phyloP scores from a whole-genome alignment of 108 stramenopile species.

The Fistulifera pelliculosa region DNA sequence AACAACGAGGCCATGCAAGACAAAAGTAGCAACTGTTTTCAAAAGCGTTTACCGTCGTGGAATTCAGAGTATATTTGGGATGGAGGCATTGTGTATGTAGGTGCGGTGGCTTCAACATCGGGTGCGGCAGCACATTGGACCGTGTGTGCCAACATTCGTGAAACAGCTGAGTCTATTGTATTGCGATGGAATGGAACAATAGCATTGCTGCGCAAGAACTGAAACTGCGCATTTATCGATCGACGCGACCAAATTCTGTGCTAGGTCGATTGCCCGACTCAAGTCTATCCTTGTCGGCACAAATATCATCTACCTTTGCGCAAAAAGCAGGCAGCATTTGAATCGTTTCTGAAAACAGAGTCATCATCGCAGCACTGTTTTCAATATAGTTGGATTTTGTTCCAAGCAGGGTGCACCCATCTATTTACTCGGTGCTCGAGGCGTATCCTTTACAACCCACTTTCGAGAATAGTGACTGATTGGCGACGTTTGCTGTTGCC shows the following conservation, averaged over 20 bases:
- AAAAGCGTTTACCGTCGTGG: too few relatives aligned
- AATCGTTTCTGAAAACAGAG: conserved; percentile 21
- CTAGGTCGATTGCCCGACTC: conserved; percentile 58
- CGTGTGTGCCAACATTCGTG: too few relatives aligned
- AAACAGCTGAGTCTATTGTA: too few relatives aligned
- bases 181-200: too few relatives aligned
- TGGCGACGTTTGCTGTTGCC: neutral
- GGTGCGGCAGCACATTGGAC: too few relatives aligned
- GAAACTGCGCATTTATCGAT: too few relatives aligned
- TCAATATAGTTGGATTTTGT: conserved; percentile 42
- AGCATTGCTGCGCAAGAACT: too few relatives aligned
- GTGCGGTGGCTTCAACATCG: too few relatives aligned
- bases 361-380: neutral
- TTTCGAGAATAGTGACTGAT: neutral
- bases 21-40: too few relatives aligned
- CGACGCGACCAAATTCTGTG: conserved; percentile 9
- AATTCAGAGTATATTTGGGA: too few relatives aligned
- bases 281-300: conserved; percentile 54
- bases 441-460: conserved; percentile 47
- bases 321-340: conserved; percentile 64
- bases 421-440: conserved; percentile 51
- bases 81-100: too few relatives aligned
- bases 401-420: conserved; percentile 45
- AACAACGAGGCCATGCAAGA: too few relatives aligned
- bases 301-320: conserved; percentile 41